Conservation (phyloP, 1,284 basidiomycete species). For the Exobasidium rhododendri region DNA sequence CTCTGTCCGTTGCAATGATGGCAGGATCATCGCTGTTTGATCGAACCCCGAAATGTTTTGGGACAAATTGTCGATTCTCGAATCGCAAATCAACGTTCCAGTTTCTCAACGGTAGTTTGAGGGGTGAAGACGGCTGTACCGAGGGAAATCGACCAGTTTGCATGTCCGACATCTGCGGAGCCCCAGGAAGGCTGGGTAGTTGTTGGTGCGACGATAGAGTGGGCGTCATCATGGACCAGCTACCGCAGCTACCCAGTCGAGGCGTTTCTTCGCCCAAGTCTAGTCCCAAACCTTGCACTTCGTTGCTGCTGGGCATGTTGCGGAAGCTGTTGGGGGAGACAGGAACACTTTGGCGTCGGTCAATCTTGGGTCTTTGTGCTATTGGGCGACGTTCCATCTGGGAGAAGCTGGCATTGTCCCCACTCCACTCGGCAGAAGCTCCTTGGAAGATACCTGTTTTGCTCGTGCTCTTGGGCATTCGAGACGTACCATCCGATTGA, state of each 20-base stretch:
- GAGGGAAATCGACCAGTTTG: slow-evolving; percentile 7
- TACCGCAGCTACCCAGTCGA: neutral
- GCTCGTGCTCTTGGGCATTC: neutral
- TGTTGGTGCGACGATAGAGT: neutral
- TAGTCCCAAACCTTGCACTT: slow-evolving; percentile 4
- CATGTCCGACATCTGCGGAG: neutral
- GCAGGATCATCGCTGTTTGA: slow-evolving; percentile 1
- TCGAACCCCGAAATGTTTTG: neutral
- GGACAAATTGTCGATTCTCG: neutral
- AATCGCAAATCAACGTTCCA: slow-evolving; percentile 14
- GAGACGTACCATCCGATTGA: neutral
- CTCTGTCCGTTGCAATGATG: slow-evolving; percentile 8
- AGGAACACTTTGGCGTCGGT: neutral
- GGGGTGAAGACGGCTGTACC: neutral
- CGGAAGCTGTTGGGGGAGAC: neutral
- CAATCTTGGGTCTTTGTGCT: neutral
- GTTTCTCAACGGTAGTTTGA: slow-evolving; percentile 8
- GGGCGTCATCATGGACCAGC: neutral
- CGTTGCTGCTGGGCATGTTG: slow-evolving; percentile 4
- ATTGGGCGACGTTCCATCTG: neutral
- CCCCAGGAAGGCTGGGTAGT: slow-evolving; percentile 1
- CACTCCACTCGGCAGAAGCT: neutral
- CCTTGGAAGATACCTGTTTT: neutral
- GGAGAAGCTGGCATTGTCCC: neutral
- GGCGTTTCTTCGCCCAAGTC: slow-evolving; percentile 12